Evolutionary conservation across 2,329 filamentous ascomycete genomes (phyloP), one percentile per base, ranked within the genome.

Genomic region (Scorias spongiosa): DNA sequence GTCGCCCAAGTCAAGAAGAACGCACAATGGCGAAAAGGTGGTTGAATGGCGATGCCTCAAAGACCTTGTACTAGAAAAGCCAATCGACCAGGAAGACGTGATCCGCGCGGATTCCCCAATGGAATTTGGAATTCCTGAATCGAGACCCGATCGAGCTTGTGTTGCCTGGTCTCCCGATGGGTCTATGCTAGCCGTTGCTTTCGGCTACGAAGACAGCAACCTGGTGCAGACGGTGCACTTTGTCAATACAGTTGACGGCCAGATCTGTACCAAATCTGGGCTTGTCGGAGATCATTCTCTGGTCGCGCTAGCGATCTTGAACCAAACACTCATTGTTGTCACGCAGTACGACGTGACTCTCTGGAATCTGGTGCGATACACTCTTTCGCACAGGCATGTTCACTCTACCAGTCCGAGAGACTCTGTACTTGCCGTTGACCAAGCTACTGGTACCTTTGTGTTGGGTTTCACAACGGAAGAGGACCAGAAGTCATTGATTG

Each of bases 151-250:
- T 18, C 41, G 76, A 46, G 84, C 83, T 11, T 76, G 75, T 39
- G 62, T 95, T 36, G 70, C 79, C 18, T 94, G 84, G 58, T 93
- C 87, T 0, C 77, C 84, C 49, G 87, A 94, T 58, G 85, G 84
- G 1, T 93, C 86, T 10, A 76, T 84, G 2, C 66, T 93, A n/a
- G 86, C 85, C 42, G 78, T 79, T 40, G 67, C 65, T 42, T 49
- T 66, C 45, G 59, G 62, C 29, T 57, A 55, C 4, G 44, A 48
- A 12, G 51, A 71, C 29, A 65, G 66, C 28, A 58, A 65, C 9
- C 70, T 75, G 41, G 66, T 74, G 5, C 78, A 79, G 5, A 68
- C 79, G 12, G 70, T 93, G 10, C 78, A 91, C 54, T 70, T 94
- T 43, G 75, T 96, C 50, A 81, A 95, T 59, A 71, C 82, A 1